Conservation (phyloP, 805 yeast species). For the Monosporozyma yasuniensis region DNA sequence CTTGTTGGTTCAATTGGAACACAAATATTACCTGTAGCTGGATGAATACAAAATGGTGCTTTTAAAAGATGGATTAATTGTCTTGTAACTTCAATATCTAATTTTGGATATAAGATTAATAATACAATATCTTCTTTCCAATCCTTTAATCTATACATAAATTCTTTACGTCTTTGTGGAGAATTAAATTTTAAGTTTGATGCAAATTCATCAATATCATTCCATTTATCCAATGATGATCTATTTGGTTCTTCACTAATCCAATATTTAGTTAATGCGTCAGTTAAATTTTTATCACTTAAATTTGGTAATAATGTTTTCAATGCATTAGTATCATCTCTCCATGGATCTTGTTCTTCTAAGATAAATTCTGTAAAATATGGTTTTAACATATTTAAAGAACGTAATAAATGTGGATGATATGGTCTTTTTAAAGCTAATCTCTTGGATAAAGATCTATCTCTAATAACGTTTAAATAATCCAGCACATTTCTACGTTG, state of each 20-base stretch:
- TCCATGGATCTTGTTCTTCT: slow-evolving; percentile 85
- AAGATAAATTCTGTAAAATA: slow-evolving; percentile 59
- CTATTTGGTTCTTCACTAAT: slow-evolving; percentile 35
- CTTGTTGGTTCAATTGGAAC: slow-evolving; percentile 49
- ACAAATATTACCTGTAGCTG: slow-evolving; percentile 91
- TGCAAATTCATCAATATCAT: slow-evolving; percentile 52
- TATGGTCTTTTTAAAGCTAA: slow-evolving; percentile 63
- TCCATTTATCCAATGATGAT: slow-evolving; percentile 65
- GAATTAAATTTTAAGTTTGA: slow-evolving; percentile 20
- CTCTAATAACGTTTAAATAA: slow-evolving; percentile 68
- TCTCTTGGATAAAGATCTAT: slow-evolving; percentile 38
- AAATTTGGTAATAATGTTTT: slow-evolving; percentile 52
- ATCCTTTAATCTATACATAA: slow-evolving; percentile 41
- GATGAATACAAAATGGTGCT: slow-evolving; percentile 95
- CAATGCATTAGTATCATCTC: slow-evolving; percentile 42
- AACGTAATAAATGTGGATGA: slow-evolving; percentile 80
- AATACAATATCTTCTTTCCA: slow-evolving; percentile 78
- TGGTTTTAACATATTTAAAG: slow-evolving; percentile 56
- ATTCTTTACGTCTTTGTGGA: slow-evolving; percentile 26
- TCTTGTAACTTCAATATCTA: slow-evolving; percentile 87
- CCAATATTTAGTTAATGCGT: slow-evolving; percentile 55
- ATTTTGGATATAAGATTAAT: slow-evolving; percentile 76
- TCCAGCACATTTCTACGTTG: slow-evolving; percentile 73
- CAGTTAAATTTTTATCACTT: slow-evolving; percentile 50
- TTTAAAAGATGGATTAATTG: slow-evolving; percentile 86